Conservation (phyloP, 257 asterid species). For the Marsdenia floribunda region DNA sequence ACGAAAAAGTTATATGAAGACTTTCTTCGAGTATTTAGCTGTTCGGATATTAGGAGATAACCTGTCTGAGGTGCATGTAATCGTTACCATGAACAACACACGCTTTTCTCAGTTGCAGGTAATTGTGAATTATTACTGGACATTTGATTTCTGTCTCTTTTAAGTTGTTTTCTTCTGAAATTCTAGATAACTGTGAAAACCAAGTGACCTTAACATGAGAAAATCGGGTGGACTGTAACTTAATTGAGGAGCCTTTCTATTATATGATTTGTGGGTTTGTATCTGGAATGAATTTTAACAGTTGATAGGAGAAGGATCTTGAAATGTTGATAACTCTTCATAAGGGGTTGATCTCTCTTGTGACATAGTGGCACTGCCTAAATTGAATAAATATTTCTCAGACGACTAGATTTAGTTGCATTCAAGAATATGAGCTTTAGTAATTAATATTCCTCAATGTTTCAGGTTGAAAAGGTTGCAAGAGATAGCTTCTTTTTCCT, state of each 20-base stretch:
- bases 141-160: background rate
- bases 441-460: slow-evolving; percentile 10
- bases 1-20: slow-evolving; percentile 33
- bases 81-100: slow-evolving; percentile 69
- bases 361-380: background rate
- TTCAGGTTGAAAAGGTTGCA: slow-evolving; percentile 78
- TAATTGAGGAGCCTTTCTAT: background rate
- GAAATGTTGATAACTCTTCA: background rate
- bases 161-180: background rate
- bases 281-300: background rate
- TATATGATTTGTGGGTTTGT: background rate
- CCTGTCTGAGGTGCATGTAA: slow-evolving; percentile 44
- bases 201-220: background rate
- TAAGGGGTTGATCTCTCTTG: background rate
- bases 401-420: background rate
- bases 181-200: background rate
- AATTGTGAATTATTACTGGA: slow-evolving; percentile 8
- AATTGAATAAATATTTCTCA: background rate
- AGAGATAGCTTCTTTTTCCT: slow-evolving; percentile 76
- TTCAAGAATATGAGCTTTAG: background rate
- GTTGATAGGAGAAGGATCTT: background rate
- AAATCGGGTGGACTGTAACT: too few species aligned
- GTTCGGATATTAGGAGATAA: slow-evolving; percentile 62
- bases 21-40: slow-evolving; percentile 64
- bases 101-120: slow-evolving; percentile 86